phyloP scores from a whole-genome alignment of 177 flowering plant species.

The Tripterygium wilfordii region DNA sequence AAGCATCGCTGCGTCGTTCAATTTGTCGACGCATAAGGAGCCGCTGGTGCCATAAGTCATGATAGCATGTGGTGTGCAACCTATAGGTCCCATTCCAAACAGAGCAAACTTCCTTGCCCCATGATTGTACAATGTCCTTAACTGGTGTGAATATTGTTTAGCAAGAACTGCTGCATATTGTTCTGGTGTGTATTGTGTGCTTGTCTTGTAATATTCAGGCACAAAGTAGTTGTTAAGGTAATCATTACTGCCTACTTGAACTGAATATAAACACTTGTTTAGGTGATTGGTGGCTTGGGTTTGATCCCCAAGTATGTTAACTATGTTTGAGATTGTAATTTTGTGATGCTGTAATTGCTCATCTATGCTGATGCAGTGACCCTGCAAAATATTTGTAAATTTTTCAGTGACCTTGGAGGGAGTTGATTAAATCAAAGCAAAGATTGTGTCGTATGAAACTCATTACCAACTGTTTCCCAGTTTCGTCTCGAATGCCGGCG shows the following conservation, averaged over 20 bases:
- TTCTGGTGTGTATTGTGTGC: slow-evolving; percentile 16
- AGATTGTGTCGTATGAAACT: no score
- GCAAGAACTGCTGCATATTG: slow-evolving; percentile 22
- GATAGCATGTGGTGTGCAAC: slow-evolving; percentile 38
- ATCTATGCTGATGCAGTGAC: no score
- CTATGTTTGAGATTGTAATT: no score
- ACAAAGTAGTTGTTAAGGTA: slow-evolving; percentile 31
- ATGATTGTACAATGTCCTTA: slow-evolving; percentile 23
- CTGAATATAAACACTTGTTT: slow-evolving; percentile 19
- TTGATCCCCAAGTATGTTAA: no score
- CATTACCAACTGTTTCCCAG: slow-evolving; percentile 10
- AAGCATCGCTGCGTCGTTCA: slow-evolving; percentile 28
- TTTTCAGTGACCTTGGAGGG: no score
- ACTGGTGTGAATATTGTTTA: slow-evolving; percentile 15
- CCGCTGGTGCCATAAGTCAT: slow-evolving; percentile 17
- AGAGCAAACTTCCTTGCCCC: slow-evolving; percentile 62
- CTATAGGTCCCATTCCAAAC: slow-evolving; percentile 39
- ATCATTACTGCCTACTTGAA: slow-evolving; percentile 35
- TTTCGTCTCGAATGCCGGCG: slow-evolving; percentile 32
- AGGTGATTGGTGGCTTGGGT: slow-evolving; percentile 7
- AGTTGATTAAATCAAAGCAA: no score
- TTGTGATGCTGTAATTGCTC: no score
- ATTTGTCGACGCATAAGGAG: slow-evolving; percentile 17
- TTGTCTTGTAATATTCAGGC: slow-evolving; percentile 11
- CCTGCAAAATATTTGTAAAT: no score